A percentile compares a stretch with the other conserved stretches of the same genome.
These are phyloP conservation scores for Chaetomium cochliodes DNA, from an alignment of 495 filamentous ascomycete species.

Conservation along the genomic window DNA sequence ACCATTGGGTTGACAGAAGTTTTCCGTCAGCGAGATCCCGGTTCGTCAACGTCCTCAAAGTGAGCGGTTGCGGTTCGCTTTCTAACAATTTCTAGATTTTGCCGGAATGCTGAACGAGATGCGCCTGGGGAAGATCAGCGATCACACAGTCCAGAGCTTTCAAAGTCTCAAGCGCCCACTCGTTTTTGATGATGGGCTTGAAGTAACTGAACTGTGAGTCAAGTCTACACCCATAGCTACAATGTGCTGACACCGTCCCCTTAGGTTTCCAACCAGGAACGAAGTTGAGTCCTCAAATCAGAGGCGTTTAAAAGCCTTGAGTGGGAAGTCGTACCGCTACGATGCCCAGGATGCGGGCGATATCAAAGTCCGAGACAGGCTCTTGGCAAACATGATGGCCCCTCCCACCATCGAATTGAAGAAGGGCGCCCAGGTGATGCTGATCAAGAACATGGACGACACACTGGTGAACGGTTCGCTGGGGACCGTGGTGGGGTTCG, in stretches of 20 bases:
- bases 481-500: slow-evolving; percentile 81
- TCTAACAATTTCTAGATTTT: slow-evolving; percentile 57
- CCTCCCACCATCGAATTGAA: slow-evolving; percentile 74
- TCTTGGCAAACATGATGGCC: slow-evolving; percentile 90
- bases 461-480: slow-evolving; percentile 90
- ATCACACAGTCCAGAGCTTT: slow-evolving; percentile 69
- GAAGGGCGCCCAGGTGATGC: slow-evolving; percentile 92
- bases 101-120: slow-evolving; percentile 96
- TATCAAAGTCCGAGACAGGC: slow-evolving; percentile 63
- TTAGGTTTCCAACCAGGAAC: slow-evolving; percentile 79
- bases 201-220: slow-evolving; percentile 82
- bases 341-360: slow-evolving; percentile 79
- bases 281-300: slow-evolving; percentile 90
- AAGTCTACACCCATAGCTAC: background rate
- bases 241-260: background rate
- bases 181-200: slow-evolving; percentile 69
- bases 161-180: slow-evolving; percentile 66
- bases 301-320: slow-evolving; percentile 65
- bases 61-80: background rate
- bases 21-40: slow-evolving; percentile 91
- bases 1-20: slow-evolving; percentile 94
- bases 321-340: slow-evolving; percentile 66
- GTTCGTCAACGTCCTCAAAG: slow-evolving; percentile 39
- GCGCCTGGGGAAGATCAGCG: slow-evolving; percentile 77
- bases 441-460: slow-evolving; percentile 99